phyloP scores from a whole-genome alignment of 345 rosid species.

The Eucalyptus sp. region DNA sequence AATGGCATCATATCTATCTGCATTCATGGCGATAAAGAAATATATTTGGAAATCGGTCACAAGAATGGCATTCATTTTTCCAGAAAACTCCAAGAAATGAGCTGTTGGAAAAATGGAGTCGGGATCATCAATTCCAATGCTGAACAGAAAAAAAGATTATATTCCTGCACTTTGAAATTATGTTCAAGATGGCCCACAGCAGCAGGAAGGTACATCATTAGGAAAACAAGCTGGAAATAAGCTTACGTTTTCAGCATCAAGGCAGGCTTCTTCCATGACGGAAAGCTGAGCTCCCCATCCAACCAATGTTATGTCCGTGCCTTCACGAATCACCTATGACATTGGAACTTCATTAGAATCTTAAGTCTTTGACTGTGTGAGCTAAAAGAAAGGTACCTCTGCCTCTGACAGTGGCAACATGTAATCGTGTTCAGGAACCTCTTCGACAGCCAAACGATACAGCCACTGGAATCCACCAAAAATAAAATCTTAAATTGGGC shows the following conservation, averaged over 20 bases:
- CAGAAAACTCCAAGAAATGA: not conserved
- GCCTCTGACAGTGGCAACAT: conserved; percentile 87
- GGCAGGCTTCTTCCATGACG: conserved; percentile 76
- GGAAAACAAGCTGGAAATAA: not conserved
- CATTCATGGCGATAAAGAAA: not conserved
- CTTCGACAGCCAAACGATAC: conserved; percentile 78
- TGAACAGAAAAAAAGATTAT: not conserved
- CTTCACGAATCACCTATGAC: conserved; percentile 64
- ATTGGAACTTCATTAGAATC: not conserved
- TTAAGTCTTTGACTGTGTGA: not conserved
- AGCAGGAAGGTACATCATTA: not conserved
- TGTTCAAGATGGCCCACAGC: not conserved
- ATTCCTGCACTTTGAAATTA: not conserved
- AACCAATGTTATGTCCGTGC: conserved; percentile 77
- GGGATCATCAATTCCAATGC: not conserved
- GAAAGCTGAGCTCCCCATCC: conserved; percentile 98
- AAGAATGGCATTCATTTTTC: not conserved
- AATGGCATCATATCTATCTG: not conserved
- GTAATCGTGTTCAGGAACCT: conserved; percentile 85
- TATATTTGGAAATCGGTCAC: not conserved
- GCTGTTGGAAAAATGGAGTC: not conserved
- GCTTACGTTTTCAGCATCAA: conserved; percentile 60
- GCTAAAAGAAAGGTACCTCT: conserved; percentile 31
- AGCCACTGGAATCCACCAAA: conserved; percentile 50
- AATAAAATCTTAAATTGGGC: not conserved